Percentiles rank a stretch among this genome's conserved stretches.
phyloP scores from a whole-genome alignment of 371 early-diverging fungal species.

The Apophysomyces elegans region DNA sequence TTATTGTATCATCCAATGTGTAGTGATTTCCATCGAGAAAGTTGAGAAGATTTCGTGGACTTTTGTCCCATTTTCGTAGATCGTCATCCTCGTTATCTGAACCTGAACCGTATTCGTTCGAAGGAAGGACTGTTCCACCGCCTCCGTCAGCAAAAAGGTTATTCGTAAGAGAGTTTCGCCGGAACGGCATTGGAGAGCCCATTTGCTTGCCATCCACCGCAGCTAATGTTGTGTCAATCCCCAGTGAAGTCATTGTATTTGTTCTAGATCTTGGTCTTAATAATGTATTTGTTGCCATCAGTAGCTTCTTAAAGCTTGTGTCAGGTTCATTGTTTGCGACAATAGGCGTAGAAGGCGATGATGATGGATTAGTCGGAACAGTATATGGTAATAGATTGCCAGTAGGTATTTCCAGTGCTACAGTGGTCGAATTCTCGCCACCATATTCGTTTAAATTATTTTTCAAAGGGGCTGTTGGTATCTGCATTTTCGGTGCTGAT shows the following conservation, averaged over 20 bases:
- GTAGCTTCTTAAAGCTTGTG: constrained; percentile 35
- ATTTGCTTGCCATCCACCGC: constrained; percentile 24
- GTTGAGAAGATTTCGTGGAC: constrained; percentile 38
- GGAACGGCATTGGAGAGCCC: constrained; percentile 46
- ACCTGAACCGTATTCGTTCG: constrained; percentile 62
- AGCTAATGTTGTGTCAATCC: constrained; percentile 31
- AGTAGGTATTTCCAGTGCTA: constrained; percentile 17
- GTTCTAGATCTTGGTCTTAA: constrained; percentile 56
- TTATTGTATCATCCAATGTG: background rate
- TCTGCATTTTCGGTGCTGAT: constrained; percentile 20
- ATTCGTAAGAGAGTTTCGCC: constrained; percentile 37
- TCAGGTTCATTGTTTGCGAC: constrained; percentile 20
- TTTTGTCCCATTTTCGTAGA: constrained; percentile 37
- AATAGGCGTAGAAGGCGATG: constrained; percentile 3
- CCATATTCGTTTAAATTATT: constrained; percentile 14
- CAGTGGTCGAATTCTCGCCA: constrained; percentile 15
- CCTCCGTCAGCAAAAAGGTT: constrained; percentile 25
- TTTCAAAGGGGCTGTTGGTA: constrained; percentile 16
- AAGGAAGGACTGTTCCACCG: constrained; percentile 35
- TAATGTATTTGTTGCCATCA: constrained; percentile 31
- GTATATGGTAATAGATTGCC: constrained; percentile 4
- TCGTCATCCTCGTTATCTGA: constrained; percentile 70
- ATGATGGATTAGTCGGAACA: constrained; percentile 1
- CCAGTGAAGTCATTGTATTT: constrained; percentile 52
- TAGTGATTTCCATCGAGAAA: constrained; percentile 38